A percentile compares a stretch with the other conserved stretches of the same genome.
Conservation (phyloP, 768 basidiomycete genomes). For the Postia placenta region DNA sequence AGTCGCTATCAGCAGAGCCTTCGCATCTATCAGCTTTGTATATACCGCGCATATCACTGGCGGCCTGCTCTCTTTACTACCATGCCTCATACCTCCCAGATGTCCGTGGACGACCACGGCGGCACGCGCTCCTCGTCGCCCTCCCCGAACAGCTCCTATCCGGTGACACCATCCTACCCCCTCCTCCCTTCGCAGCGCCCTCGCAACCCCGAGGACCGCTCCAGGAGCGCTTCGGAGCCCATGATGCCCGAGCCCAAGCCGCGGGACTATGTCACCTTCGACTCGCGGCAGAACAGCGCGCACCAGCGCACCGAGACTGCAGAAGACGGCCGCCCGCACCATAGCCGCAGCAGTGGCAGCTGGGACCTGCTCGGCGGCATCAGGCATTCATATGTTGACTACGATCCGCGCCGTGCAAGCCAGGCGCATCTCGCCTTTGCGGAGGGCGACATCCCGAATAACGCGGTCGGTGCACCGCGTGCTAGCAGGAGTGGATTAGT, state of each 20-base stretch:
- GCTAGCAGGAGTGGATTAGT: not conserved
- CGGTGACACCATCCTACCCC: constrained; percentile 8
- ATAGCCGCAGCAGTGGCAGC: constrained; percentile 27
- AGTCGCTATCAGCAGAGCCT: no score
- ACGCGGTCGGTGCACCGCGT: constrained; percentile 30
- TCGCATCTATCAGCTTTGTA: no score
- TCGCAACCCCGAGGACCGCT: not conserved
- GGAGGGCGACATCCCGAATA: constrained; percentile 56
- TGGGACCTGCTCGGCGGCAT: constrained; percentile 48
- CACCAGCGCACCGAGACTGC: constrained; percentile 2
- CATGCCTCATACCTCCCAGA: not conserved
- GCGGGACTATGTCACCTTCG: constrained; percentile 15
- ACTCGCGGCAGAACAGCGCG: constrained; percentile 17
- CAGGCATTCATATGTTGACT: constrained; percentile 48
- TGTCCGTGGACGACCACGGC: constrained; percentile 2
- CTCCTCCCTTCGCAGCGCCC: constrained; percentile 1
- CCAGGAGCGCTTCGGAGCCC: not conserved
- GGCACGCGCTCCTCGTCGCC: constrained; percentile 5
- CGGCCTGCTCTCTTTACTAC: not conserved
- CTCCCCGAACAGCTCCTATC: constrained; percentile 5
- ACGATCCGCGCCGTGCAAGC: constrained; percentile 48
- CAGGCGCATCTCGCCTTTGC: constrained; percentile 48
- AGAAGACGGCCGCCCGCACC: constrained; percentile 4
- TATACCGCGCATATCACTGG: not conserved
- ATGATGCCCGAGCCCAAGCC: constrained; percentile 7